Evolutionary conservation across 2,329 filamentous ascomycete genomes (phyloP), one percentile per base, ranked within the genome.

Genomic region (Helotiales sp.): DNA sequence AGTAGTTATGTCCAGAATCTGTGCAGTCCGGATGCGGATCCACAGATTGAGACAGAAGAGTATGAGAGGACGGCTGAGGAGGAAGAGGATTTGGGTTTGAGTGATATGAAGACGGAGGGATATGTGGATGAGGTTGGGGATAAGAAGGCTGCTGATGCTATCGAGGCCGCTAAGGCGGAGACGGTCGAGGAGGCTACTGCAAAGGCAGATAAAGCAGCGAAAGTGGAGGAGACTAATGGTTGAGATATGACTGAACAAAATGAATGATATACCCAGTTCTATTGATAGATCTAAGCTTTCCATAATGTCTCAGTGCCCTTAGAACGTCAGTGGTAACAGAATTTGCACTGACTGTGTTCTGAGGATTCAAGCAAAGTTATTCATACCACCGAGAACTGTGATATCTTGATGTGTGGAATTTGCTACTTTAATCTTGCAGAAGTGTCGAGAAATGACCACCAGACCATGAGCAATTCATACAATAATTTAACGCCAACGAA

Each of bases 1-100:
- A 90, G 90, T 72, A 96, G 91, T 70, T 99, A 96, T 71, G 89
- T 99, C 46, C 95, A 99, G 77, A 91, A 93, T 68, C 81, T 96
- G 59, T 89, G 91, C 24, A 88, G 92, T 64, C 88, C 89, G 1
- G 78, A 81, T 47, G 76, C 78, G 0, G 95, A 99, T 70, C 88
- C 88, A 15, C 89, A 95, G 75, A 89, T 99, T 71, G 85, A 82
- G 57, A 81, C 84, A 2, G 90, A 91, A 75, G 89, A 90, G 29
- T 99, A 99, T 72, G 84, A 89, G 59, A 83, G 95, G 60, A 96
- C 93, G 0, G 86, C 88, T 0, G 90, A 97, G 72, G 95, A 99
- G 71, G 91, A 96, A 75, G 95, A 99, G 69, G 91, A 97, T 58
- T 78, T 99, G 10, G 95, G 95, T 0, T 76, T 99, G 63, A 86